Evolutionary conservation across 371 early-diverging fungal species (phyloP), one percentile per base, ranked within the genome.

Genomic region (Cokeromyces recurvatus): DNA sequence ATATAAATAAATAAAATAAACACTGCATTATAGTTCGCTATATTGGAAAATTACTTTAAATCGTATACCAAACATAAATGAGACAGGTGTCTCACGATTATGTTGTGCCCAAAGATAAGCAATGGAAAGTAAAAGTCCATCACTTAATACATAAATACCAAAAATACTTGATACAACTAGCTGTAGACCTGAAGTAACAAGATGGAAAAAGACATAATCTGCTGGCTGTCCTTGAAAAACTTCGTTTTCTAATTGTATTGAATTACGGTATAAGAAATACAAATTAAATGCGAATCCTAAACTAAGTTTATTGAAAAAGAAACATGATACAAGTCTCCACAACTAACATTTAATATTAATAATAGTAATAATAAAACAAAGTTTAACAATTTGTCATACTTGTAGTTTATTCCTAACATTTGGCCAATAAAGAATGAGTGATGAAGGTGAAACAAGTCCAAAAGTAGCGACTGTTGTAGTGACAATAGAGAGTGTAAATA

Each of bases 41-140:
- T n/a, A n/a, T n/a, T n/a, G n/a, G n/a, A n/a, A n/a, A n/a, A 32
- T 20, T 24, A 87, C 93, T 68, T 87, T 85, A 67, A 94, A 87
- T 46, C 71, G 79, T 31, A 92, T 43, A 12, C 93, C 93, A 71
- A 90, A 85, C 76, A 91, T 79, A 63, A 92, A 90, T 0, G 77
- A 71, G 0, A 94, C 89, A 16, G 62, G 71, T 48, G 64, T 59
- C 0, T 85, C 82, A 14, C 77, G 57, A 48, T 85, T 74, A 55
- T 84, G 67, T 57, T 78, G 76, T 8, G 89, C 70, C 92, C 92
- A 92, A 23, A 92, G 66, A 41, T 89, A 89, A 22, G 84, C 68
- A 17, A 90, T 57, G 1, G 86, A 62, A 59, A 91, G 47, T 46
- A 85, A 39, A 21, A 92, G 53, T 4, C 82, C 74, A 32, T 86